phyloP scores from a whole-genome alignment of 208 protist species.

The Leishmania tarentolae region DNA sequence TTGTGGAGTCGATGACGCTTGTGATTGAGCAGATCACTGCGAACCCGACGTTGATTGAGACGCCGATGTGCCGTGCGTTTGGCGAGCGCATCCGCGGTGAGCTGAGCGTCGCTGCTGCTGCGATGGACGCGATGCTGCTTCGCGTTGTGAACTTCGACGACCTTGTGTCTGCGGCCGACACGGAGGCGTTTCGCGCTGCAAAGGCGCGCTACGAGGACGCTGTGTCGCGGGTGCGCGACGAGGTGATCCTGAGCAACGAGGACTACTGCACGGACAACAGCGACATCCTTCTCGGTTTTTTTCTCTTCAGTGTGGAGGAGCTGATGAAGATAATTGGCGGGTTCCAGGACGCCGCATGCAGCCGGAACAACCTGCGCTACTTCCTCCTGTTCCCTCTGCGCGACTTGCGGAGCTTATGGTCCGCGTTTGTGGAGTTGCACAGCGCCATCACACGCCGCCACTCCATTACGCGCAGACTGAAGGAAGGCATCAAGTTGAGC shows the following conservation, averaged over 20 bases:
- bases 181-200: conserved; percentile 55
- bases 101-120: conserved; percentile 57
- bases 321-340: conserved; percentile 62
- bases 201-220: conserved; percentile 67
- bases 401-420: conserved; percentile 58
- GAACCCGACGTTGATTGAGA: conserved; percentile 66
- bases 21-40: conserved; percentile 76
- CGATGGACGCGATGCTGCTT: conserved; percentile 80
- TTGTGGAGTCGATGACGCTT: conserved; percentile 73
- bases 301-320: conserved; percentile 83
- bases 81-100: conserved; percentile 52
- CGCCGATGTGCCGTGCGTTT: conserved; percentile 70
- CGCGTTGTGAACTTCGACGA: conserved; percentile 68
- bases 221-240: conserved; percentile 68
- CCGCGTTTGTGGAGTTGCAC: conserved; percentile 46
- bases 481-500: conserved; percentile 85
- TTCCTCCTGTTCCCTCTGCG: conserved; percentile 49
- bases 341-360: conserved; percentile 52
- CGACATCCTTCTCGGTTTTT: conserved; percentile 85
- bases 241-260: conserved; percentile 83
- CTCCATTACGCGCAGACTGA: conserved; percentile 76
- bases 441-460: conserved; percentile 42
- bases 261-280: conserved; percentile 79
- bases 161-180: conserved; percentile 55
- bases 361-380: conserved; percentile 60